Conservation (phyloP, 495 filamentous ascomycete genomes). For the Haplographium delicatum region DNA sequence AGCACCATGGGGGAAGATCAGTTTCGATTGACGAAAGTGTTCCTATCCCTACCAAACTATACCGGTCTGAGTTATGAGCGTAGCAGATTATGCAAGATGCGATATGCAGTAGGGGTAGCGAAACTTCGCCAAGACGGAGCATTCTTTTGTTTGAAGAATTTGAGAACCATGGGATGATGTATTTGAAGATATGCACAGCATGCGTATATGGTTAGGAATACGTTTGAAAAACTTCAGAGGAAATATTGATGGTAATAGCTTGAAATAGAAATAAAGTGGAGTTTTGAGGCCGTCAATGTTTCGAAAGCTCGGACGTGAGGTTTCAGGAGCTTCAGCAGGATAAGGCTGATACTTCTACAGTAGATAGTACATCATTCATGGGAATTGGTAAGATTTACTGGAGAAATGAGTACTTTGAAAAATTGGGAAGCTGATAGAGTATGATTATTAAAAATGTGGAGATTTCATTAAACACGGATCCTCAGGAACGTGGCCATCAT, state of each 20-base stretch:
- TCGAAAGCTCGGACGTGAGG: constrained; percentile 16
- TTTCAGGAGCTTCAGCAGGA: constrained; percentile 4
- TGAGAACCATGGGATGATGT: constrained; percentile 4
- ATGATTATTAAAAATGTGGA: no score
- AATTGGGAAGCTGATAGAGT: no score
- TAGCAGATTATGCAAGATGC: background rate
- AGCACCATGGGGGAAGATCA: background rate
- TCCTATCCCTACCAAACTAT: background rate
- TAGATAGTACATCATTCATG: background rate
- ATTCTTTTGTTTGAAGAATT: constrained; percentile 1
- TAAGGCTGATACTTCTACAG: constrained; percentile 7
- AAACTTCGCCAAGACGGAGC: background rate
- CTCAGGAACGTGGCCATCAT: no score
- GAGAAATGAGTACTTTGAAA: no score
- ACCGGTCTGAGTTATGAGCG: background rate
- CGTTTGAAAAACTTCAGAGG: background rate
- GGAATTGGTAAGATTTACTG: background rate
- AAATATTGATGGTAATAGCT: background rate
- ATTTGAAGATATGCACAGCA: background rate
- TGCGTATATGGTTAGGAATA: background rate
- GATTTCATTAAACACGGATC: no score
- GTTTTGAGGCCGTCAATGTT: constrained; percentile 19
- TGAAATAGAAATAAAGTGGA: background rate
- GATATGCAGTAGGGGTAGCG: background rate
- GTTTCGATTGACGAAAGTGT: background rate